phyloP scores from a whole-genome alignment of 2,329 filamentous ascomycete genomes.

The Dactylella cylindrospora region DNA sequence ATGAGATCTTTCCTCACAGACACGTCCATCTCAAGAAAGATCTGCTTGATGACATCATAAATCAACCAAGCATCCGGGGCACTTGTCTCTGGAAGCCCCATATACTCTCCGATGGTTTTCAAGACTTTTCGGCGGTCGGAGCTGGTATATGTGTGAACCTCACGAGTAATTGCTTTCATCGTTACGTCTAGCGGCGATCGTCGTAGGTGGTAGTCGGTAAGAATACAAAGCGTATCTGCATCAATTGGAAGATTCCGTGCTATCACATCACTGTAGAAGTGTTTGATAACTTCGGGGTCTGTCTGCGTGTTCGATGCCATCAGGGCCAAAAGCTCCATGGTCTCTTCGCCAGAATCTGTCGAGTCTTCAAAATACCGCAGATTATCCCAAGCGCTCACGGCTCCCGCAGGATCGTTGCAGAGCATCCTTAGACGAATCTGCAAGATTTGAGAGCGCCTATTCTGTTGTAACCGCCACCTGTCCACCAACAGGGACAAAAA shows the following conservation, averaged over 20 bases:
- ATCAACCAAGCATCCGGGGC: constrained; percentile 60
- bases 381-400: constrained; percentile 65
- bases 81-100: constrained; percentile 43
- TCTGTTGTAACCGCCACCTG: constrained; percentile 65
- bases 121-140: constrained; percentile 46
- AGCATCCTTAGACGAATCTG: constrained; percentile 76
- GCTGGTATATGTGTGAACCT: constrained; percentile 46
- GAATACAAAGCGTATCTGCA: constrained; percentile 25
- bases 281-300: constrained; percentile 28
- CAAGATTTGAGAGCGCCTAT: constrained; percentile 70
- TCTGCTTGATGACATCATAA: constrained; percentile 63
- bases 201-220: constrained; percentile 43
- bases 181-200: constrained; percentile 45
- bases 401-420: constrained; percentile 70
- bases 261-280: constrained; percentile 44
- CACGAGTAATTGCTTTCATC: constrained; percentile 43
- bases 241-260: constrained; percentile 43
- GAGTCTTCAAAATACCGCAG: constrained; percentile 52
- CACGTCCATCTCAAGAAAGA: constrained; percentile 67
- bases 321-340: constrained; percentile 37
- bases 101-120: constrained; percentile 45
- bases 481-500: constrained; percentile 69
- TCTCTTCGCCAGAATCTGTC: constrained; percentile 35
- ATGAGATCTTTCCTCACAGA: constrained; percentile 71
- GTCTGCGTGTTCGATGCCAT: constrained; percentile 36